These are phyloP conservation scores for Colletotrichum echinochloae DNA, from an alignment of 2,329 filamentous ascomycete species.

Conservation along the genomic window DNA sequence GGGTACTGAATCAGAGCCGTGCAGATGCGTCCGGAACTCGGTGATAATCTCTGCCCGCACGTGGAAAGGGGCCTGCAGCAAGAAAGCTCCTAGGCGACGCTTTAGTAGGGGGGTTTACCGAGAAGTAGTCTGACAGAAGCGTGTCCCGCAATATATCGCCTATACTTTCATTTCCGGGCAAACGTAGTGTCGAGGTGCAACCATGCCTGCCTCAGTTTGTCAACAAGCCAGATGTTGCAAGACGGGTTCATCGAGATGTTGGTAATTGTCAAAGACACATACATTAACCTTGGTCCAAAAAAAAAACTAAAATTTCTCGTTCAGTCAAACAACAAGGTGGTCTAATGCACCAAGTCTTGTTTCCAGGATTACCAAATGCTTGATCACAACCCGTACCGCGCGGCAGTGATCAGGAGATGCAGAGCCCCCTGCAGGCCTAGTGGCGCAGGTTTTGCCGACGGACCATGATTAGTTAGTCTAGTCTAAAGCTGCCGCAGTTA, in stretches of 20 bases:
- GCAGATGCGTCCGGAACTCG: constrained; percentile 6
- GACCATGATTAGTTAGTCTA: constrained; percentile 13
- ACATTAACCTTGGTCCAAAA: rapidly evolving
- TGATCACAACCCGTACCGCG: not conserved
- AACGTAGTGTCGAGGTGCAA: not conserved
- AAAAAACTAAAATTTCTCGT: too few relatives aligned
- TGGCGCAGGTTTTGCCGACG: constrained; percentile 13
- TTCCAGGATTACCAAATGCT: not conserved
- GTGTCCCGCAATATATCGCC: constrained; percentile 3
- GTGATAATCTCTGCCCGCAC: not conserved
- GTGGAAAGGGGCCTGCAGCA: constrained; percentile 1
- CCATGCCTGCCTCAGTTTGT: constrained; percentile 9
- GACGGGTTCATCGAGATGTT: not conserved
- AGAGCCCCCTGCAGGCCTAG: not conserved
- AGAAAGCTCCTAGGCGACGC: constrained; percentile 2
- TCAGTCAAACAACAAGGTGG: not conserved
- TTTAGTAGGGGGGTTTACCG: not conserved
- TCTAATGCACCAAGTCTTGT: not conserved
- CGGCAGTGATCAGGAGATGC: not conserved
- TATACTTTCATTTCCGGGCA: constrained; percentile 17
- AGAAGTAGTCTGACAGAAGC: not conserved
- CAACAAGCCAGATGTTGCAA: not conserved
- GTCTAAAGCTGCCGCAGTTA: constrained; percentile 4
- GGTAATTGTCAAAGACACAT: not conserved
- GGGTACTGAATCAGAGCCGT: constrained; percentile 24